Percentiles rank a stretch among this genome's conserved stretches.
phyloP scores from a whole-genome alignment of 306 rosid genomes.

The Sphenostylis stenocarpa region DNA sequence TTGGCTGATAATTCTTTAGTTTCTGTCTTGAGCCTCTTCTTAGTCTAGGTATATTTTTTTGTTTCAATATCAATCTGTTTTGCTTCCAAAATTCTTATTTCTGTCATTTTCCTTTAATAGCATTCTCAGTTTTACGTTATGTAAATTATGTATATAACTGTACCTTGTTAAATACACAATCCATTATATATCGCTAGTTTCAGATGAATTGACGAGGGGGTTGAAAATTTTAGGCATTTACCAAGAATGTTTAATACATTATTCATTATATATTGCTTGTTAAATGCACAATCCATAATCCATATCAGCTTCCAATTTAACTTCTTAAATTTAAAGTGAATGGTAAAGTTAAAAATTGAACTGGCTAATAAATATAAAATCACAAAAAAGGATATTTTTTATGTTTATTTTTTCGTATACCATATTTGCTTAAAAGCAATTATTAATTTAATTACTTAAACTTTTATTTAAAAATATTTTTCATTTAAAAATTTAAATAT shows the following conservation, averaged over 20 bases:
- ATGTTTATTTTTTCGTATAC: too few relatives aligned
- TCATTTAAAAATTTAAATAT: too few relatives aligned
- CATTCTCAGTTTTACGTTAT: constrained; percentile 1
- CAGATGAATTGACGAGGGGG: neutral
- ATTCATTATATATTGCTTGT: too few relatives aligned
- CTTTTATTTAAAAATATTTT: too few relatives aligned
- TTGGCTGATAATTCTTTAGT: constrained; percentile 52
- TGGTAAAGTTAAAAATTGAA: neutral
- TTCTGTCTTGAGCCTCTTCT: constrained; percentile 29
- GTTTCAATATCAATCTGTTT: constrained; percentile 23
- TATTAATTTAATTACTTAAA: too few relatives aligned
- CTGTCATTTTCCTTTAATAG: constrained; percentile 33
- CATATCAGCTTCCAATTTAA: neutral
- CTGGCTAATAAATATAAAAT: neutral
- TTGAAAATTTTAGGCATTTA: neutral
- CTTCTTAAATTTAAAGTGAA: too few relatives aligned
- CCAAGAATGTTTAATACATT: neutral
- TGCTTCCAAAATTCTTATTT: constrained; percentile 27
- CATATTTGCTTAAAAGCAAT: too few relatives aligned
- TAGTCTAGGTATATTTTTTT: constrained; percentile 40
- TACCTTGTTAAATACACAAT: constrained; percentile 14
- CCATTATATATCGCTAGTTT: constrained; percentile 25
- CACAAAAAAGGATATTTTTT: neutral
- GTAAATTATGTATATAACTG: constrained; percentile 47
- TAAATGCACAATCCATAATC: neutral